Base-by-base conservation (phyloP, 1,139 yeast species). In the Hyphopichia pseudoburtonii region DNA sequence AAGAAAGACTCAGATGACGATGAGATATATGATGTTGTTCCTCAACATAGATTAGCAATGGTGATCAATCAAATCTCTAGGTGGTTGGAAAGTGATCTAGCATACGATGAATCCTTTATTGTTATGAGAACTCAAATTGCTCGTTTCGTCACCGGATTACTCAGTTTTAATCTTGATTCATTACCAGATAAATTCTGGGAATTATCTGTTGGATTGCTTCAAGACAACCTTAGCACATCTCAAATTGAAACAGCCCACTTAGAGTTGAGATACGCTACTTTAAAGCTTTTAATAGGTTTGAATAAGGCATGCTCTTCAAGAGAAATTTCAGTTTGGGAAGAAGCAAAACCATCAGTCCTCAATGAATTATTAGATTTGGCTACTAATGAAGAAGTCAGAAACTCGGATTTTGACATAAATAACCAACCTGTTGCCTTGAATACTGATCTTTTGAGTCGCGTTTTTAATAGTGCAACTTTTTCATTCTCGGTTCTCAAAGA, bases 11-110 rank as follows among this genome's bases (percentile, higher is more conserved):
- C 12, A 7, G 48, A 51, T 22, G 57, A 57, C 2, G 45, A 43
- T 21, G 63, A 46, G 5, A 37, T 48, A 6, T 63, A 62, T 28
- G 54, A 53, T 10, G 70, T 79, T 1, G 56, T 81, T 17, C 79
- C 86, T 9, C 67, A 72, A 2, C 87, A 80, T 47, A 70, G 89
- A 47, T 59, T 84, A 31, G 70, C 69, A 30, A 78, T 83, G 86
- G 62, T 82, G 12, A 46, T 85, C 9, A 72, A 66, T 29, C 73
- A 76, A 12, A 49, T 86, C 3, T 55, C 63, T 5, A 57, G 58
- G 19, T 82, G 87, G 86, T 52, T 82, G 19, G 86, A 81, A 25
- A 70, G 81, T 15, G 86, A 80, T 21, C 51, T 70, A 31, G 78
- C 85, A 1, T 84, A 77, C 54, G 88, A 82, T 19, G 60, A 65